phyloP scores from a whole-genome alignment of 345 rosid species.

The Anacardium occidentale region DNA sequence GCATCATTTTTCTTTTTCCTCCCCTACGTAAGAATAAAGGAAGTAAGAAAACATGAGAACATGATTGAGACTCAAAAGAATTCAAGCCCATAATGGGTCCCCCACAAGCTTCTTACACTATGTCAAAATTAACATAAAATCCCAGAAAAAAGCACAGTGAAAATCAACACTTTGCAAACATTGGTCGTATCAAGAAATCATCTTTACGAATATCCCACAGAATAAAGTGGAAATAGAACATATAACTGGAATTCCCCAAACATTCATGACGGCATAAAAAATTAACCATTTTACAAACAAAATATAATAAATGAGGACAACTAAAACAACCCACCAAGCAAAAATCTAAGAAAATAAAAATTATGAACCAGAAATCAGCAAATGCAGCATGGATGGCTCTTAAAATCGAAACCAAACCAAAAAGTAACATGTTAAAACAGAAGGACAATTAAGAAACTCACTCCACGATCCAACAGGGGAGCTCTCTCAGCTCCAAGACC shows the following conservation, averaged over 20 bases:
- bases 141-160: background rate
- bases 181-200: too few relatives aligned
- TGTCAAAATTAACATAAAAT: background rate
- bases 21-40: conserved; percentile 21
- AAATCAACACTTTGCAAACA: background rate
- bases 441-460: conserved; percentile 7
- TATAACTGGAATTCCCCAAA: background rate
- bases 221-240: background rate
- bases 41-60: background rate
- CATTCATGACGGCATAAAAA: background rate
- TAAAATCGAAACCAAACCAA: background rate
- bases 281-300: background rate
- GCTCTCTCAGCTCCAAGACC: conserved; percentile 28
- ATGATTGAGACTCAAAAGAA: background rate
- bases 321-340: background rate
- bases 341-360: background rate
- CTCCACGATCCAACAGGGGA: conserved; percentile 36
- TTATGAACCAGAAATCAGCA: background rate
- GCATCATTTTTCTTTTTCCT: conserved; percentile 31
- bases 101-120: background rate
- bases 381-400: background rate
- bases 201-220: background rate
- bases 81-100: background rate
- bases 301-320: background rate
- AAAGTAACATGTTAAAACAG: background rate